Conservation (phyloP, 2,329 filamentous ascomycete genomes). For the Eutypa lata region DNA sequence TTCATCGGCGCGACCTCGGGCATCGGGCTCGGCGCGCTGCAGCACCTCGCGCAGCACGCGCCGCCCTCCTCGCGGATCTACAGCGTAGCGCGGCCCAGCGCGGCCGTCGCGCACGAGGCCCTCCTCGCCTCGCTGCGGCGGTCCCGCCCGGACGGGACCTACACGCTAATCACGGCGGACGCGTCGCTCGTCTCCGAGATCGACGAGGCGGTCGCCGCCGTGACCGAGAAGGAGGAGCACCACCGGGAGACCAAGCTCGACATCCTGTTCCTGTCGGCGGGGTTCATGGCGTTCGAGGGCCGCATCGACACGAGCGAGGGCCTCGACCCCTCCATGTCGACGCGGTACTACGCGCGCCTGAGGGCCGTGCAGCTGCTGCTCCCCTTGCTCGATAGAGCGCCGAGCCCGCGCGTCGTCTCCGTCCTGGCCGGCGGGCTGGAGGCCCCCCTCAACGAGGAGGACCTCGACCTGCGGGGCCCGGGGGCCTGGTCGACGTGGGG, state of each 20-base stretch:
- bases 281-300: conserved; percentile 29
- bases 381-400: conserved; percentile 38
- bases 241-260: conserved; percentile 33
- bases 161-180: conserved; percentile 26
- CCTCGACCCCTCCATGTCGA: conserved; percentile 44
- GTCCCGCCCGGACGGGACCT: conserved; percentile 14
- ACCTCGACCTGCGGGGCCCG: conserved; percentile 39
- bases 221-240: conserved; percentile 18
- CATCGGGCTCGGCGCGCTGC: conserved; percentile 38
- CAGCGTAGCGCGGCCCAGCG: conserved; percentile 37
- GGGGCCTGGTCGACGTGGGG: conserved; percentile 28
- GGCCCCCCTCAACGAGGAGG: conserved; percentile 39
- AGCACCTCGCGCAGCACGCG: too few relatives aligned
- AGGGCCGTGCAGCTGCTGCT: conserved; percentile 49
- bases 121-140: not conserved
- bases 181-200: conserved; percentile 32
- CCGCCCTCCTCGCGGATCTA: conserved; percentile 36
- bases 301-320: conserved; percentile 44
- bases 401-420: conserved; percentile 43
- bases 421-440: conserved; percentile 50
- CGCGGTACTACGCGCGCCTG: conserved; percentile 51
- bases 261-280: conserved; percentile 35
- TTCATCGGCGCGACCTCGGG: conserved; percentile 43
- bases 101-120: not conserved
- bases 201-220: conserved; percentile 27